Conservation (phyloP, 129 eudicot genomes). For the Saposhnikovia divaricata region DNA sequence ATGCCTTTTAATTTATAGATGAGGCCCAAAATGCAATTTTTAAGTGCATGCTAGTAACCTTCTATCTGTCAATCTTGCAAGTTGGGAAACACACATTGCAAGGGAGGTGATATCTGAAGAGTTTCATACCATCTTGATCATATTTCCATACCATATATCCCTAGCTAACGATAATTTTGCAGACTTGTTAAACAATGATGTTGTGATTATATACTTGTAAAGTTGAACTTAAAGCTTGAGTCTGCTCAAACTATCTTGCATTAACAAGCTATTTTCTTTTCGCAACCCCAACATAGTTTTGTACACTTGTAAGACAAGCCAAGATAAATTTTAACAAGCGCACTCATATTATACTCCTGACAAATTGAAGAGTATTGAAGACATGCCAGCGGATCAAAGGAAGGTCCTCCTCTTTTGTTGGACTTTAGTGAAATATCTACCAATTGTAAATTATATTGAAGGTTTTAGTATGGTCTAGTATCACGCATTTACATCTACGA, state of each 20-base stretch:
- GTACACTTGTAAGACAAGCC: background rate
- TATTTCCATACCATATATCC: too few relatives aligned
- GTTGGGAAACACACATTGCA: too few relatives aligned
- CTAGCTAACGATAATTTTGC: too few relatives aligned
- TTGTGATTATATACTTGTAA: background rate
- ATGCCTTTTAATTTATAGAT: too few relatives aligned
- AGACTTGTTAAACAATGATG: too few relatives aligned
- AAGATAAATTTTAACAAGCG: too few relatives aligned
- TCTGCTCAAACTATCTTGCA: background rate
- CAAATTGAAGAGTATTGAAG: slow-evolving; percentile 43
- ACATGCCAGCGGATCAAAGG: slow-evolving; percentile 50
- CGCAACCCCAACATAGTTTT: background rate
- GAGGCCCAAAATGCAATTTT: too few relatives aligned
- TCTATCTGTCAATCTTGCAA: too few relatives aligned
- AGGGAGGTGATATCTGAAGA: too few relatives aligned
- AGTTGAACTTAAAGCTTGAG: background rate
- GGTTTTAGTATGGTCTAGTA: slow-evolving; percentile 69
- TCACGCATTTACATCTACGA: slow-evolving; percentile 56
- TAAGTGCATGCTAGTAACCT: too few relatives aligned
- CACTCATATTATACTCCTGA: background rate
- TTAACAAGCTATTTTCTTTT: background rate
- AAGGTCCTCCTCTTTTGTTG: slow-evolving; percentile 73
- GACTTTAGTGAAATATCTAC: slow-evolving; percentile 75
- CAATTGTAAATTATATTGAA: slow-evolving; percentile 20
- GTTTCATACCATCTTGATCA: too few relatives aligned